Base-by-base conservation (phyloP, 2,329 filamentous ascomycete species). In the Colletotrichum sp. region DNA sequence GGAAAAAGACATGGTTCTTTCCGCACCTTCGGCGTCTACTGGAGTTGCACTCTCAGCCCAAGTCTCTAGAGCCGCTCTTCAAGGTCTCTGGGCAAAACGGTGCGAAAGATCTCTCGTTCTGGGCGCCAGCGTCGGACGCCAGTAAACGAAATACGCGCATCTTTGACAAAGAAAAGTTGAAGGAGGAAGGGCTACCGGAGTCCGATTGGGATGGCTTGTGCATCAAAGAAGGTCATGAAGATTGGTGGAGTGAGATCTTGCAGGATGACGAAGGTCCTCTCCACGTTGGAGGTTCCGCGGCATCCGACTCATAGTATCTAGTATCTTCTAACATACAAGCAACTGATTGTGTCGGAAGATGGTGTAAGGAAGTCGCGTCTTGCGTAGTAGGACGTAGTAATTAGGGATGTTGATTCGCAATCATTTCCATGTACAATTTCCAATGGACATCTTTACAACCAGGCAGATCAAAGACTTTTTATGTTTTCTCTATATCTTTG, bases 171-270 rank as follows among this genome's bases (percentile, higher is more conserved):
- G 64, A 74, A n/a, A 59, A 29, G 8, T 43, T 66, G 34, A 57
- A 38, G 11, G 29, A 38, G 3, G 21, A 64, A 29, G 72, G 72
- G 4, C 29, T 74, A 1, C 31, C 13, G 5, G 71, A 76, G 12
- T 31, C 79, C 69, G 63, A 67, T 8, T 72, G 70, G 68, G 34
- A 78, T 58, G 9, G 72, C 75, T 9, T 82, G 78, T 69, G 77
- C 43, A 54, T 76, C n/a, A 61, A 57, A 15, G 74, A 78, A 62
- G 63, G 80, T 77, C 24, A 58, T 62, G 34, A 73, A 75, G 12
- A 78, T 79, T 57, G 72, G 7, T 84, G 82, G 82, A 80, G 83
- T 13, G 80, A 75, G 8, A 76, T 84, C 6, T 82, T 83, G 51
- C 80, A 83, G 47, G 79, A 78, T 64, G 76, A 75, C 4, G 71